A percentile compares a stretch with the other conserved stretches of the same genome.
Evolutionary conservation across 2,329 filamentous ascomycete species (phyloP).

Genomic region (Nothophaeocryptopus gaeumannii): DNA sequence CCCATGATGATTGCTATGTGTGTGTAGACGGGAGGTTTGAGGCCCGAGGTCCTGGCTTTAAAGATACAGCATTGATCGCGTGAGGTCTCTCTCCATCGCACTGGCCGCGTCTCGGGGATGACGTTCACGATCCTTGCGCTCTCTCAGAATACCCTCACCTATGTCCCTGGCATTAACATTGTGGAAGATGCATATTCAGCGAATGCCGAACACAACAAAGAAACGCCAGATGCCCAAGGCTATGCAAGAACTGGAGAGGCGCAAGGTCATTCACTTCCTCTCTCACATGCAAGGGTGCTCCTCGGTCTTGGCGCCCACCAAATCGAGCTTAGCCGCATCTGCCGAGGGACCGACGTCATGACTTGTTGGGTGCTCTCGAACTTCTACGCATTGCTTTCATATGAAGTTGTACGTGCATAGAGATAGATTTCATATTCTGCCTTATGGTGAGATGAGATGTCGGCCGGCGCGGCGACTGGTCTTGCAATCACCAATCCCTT

Average conservation of each 20-base stretch:
- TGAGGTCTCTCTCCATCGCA: background rate
- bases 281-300: too few relatives aligned
- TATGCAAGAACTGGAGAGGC: too few relatives aligned
- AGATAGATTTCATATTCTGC: slow-evolving; percentile 1
- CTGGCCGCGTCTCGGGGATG: too few relatives aligned
- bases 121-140: too few relatives aligned
- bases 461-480: slow-evolving; percentile 31
- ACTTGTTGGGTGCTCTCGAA: slow-evolving; percentile 3
- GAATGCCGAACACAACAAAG: too few relatives aligned
- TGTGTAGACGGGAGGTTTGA: background rate
- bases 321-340: background rate
- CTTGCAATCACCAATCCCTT: slow-evolving; percentile 64
- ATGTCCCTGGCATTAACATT: too few relatives aligned
- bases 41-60: too few relatives aligned
- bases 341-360: slow-evolving; percentile 7
- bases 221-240: too few relatives aligned
- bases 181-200: too few relatives aligned
- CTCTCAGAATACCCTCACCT: too few relatives aligned
- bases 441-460: slow-evolving; percentile 20
- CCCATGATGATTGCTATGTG: slow-evolving; percentile 40
- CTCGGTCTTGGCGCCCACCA: too few relatives aligned
- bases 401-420: background rate
- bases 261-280: too few relatives aligned
- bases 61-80: background rate
- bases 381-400: background rate